A percentile compares a stretch with the other conserved stretches of the same genome.
Conservation (phyloP, 2,329 filamentous ascomycete genomes). For the Neurospora sp. region DNA sequence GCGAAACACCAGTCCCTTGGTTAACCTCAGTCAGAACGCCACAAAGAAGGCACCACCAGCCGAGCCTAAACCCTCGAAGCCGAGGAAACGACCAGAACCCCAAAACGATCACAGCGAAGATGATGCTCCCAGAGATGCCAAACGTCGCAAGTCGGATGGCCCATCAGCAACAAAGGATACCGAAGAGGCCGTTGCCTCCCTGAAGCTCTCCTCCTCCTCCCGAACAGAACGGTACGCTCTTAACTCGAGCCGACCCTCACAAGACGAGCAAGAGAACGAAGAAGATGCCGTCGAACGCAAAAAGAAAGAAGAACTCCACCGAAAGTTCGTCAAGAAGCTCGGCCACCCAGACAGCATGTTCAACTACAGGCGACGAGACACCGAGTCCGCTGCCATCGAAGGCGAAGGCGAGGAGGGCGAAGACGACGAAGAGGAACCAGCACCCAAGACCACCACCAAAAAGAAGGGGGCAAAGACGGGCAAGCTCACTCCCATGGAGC, state of each 20-base stretch:
- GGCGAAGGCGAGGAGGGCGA: slow-evolving; percentile 43
- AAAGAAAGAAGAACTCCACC: slow-evolving; percentile 63
- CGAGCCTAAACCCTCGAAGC: slow-evolving; percentile 18
- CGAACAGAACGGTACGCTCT: slow-evolving; percentile 43
- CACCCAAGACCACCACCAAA: slow-evolving; percentile 35
- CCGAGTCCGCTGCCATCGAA: slow-evolving; percentile 36
- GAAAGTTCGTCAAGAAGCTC: slow-evolving; percentile 81
- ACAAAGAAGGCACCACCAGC: slow-evolving; percentile 16
- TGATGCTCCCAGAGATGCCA: slow-evolving; percentile 27
- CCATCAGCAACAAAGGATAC: slow-evolving; percentile 30
- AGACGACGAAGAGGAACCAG: slow-evolving; percentile 45
- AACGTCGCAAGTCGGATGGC: slow-evolving; percentile 32
- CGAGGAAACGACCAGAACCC: slow-evolving; percentile 42
- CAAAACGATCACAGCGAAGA: slow-evolving; percentile 36
- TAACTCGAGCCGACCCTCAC: slow-evolving; percentile 29
- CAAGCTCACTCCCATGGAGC: slow-evolving; percentile 90
- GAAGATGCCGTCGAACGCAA: slow-evolving; percentile 38
- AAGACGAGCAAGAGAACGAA: slow-evolving; percentile 30
- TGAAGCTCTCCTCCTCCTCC: slow-evolving; percentile 17
- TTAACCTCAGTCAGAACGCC: slow-evolving; percentile 8
- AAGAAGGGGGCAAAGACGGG: slow-evolving; percentile 62
- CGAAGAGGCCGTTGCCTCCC: slow-evolving; percentile 20
- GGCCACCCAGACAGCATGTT: slow-evolving; percentile 74
- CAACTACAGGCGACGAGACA: slow-evolving; percentile 50
- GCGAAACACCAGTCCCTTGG: slow-evolving; percentile 39